Conservation (phyloP, 2,329 filamentous ascomycete species). For the Periconia sp. region DNA sequence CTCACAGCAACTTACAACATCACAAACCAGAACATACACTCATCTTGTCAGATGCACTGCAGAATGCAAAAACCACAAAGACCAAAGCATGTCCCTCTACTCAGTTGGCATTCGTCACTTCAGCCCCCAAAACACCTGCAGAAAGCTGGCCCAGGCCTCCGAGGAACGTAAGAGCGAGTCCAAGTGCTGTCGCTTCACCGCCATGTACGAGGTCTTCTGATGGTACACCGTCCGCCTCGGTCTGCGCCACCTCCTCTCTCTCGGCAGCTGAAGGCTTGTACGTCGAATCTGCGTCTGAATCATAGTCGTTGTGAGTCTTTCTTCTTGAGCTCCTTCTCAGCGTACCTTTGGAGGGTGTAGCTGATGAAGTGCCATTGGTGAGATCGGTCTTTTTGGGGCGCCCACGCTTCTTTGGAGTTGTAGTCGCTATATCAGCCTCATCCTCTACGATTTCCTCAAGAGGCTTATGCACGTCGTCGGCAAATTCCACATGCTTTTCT, state of each 20-base stretch:
- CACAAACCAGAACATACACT: no score
- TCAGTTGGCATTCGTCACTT: constrained; percentile 28
- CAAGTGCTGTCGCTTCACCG: constrained; percentile 39
- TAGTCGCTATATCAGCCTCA: constrained; percentile 9
- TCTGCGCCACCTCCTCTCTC: constrained; percentile 25
- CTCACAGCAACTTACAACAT: no score
- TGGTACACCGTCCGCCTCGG: constrained; percentile 31
- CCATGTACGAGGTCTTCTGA: constrained; percentile 32
- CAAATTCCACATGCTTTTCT: constrained; percentile 32
- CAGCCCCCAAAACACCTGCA: constrained; percentile 37
- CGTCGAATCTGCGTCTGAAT: constrained; percentile 26
- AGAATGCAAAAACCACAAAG: no score
- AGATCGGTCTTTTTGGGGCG: constrained; percentile 26
- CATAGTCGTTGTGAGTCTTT: constrained; percentile 17
- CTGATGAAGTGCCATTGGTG: constrained; percentile 14
- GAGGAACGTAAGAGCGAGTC: constrained; percentile 34
- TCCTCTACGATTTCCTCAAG: constrained; percentile 10
- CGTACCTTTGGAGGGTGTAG: constrained; percentile 10
- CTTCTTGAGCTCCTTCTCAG: constrained; percentile 23
- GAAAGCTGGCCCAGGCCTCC: constrained; percentile 39
- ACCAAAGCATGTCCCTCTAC: background rate
- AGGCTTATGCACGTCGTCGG: constrained; percentile 2
- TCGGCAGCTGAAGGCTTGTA: constrained; percentile 28
- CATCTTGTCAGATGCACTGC: no score
- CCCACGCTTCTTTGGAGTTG: constrained; percentile 30